Base-by-base conservation (phyloP, 2,329 filamentous ascomycete species). In the Cercospora zeae-maydis region DNA sequence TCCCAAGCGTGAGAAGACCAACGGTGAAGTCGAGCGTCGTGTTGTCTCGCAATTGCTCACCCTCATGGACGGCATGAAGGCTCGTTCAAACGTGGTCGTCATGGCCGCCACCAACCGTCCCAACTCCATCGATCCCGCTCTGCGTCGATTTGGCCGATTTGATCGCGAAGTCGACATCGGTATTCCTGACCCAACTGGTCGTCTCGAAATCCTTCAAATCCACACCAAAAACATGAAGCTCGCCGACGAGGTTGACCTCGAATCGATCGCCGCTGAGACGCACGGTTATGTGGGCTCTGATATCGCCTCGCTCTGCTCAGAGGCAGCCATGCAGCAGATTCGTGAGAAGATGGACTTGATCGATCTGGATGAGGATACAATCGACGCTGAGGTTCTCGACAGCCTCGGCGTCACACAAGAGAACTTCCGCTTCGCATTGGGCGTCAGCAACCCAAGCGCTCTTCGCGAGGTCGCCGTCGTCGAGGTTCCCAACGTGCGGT, bases 151-250 rank as follows among this genome's bases (percentile, higher is more conserved):
- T 80, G 95, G 95, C 68, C 95, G 95, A 80, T 98, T 99, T 83
- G 95, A 99, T 78, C 95, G 95, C 78, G 95, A 98, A 80, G 93
- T 99, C 69, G 95, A 99, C 76, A 97, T 99, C 75, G 93, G 93
- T 75, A 96, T 98, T 70, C 95, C 95, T 59, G 95, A 98, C 81
- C 95, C 95, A 57, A 98, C 93, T 73, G 95, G 95, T 68, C 95
- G 95, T 85, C 90, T 99, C 37, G 95, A 99, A 85, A 98, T 99
- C 75, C 88, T 99, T 65, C 92, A 96, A 80, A 99, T 99, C 71
- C 95, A 99, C 86, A 99, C 95, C 79, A 99, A 99, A 89, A 99
- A 99, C 86, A 99, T 99, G 95, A 99, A 99, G 85, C 87, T 99
- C 66, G 92, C 81, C 64, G 95, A 98, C 63, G 95, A 98, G 72